Base-by-base conservation (phyloP, 768 basidiomycete genomes). In the Amanita brunnescens region DNA sequence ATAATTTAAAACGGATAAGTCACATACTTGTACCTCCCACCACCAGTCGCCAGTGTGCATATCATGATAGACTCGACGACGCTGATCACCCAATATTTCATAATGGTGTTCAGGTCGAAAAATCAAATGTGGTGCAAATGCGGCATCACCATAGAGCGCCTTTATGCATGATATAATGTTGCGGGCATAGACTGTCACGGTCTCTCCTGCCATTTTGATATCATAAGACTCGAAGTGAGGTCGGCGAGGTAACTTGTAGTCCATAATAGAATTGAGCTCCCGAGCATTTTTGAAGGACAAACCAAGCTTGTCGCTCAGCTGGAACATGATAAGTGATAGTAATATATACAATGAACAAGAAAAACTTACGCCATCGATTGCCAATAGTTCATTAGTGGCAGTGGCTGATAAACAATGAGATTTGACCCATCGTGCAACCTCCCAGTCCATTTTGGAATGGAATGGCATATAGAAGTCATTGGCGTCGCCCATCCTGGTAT, bases 41-140 rank as follows among this genome's bases (percentile, higher is more conserved):
- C 76, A 78, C 77, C 77, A 79, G 42, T 69, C 65, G 0, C 70
- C 74, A 0, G 73, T 77, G 34, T 75, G 63, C 67, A 77, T 69
- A 40, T 77, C 73, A 55, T 67, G 61, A 49, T 10, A 49, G 6
- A 49, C 6, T 14, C 47, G 32, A 2, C 8, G 5, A 5, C 20
- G 23, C 3, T 23, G 5, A 21, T 21, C 16, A 2, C 32, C 45
- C n/a, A 16, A 2, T 16, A 5, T 13, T 14, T 14, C 6, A 9
- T 33, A 47, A 20, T 47, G 45, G 10, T 3, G 45, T 32, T 47
- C 45, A 2, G 45, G 45, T 10, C 18, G 20, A 10, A 30, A 16
- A 1, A 45, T 24, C 5, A 45, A 9, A 6, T 45, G 13, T 4
- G 10, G 4, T 4, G 43, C n/a, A 30, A 45, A 45, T 9, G 9